Conservation (phyloP, 202 grass and related monocot genomes). For the Eragrostis tef region DNA sequence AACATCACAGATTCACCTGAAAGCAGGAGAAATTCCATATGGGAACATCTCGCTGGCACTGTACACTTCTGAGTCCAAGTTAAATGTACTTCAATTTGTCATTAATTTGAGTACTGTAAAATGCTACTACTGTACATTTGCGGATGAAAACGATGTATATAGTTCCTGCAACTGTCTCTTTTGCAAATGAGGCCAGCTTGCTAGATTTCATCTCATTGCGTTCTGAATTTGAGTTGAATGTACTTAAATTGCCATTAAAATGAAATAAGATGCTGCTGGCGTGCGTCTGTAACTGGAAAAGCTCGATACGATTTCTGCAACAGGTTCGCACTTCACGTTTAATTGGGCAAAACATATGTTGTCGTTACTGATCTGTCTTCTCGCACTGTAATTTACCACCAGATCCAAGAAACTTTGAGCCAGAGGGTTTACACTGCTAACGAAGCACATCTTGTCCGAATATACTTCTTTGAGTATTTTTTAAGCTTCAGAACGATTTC, state of each 20-base stretch:
- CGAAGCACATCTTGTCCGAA: background rate
- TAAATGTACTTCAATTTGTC: background rate
- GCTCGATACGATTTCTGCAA: background rate
- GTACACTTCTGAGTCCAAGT: background rate
- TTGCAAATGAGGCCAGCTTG: background rate
- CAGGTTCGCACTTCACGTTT: background rate
- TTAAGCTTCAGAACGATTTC: background rate
- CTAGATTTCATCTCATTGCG: background rate
- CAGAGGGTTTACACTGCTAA: background rate
- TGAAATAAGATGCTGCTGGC: background rate
- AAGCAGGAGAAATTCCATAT: background rate
- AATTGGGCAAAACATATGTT: background rate
- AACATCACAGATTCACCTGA: background rate
- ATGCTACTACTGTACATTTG: background rate
- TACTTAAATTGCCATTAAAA: background rate
- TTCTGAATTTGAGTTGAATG: background rate
- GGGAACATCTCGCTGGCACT: background rate
- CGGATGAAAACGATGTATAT: background rate
- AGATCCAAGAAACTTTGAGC: background rate
- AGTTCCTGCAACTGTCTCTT: background rate
- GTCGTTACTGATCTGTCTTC: background rate
- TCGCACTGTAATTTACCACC: background rate
- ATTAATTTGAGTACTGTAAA: background rate
- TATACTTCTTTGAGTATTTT: background rate
- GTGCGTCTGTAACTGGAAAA: background rate